These are phyloP conservation scores for Lipomyces yarrowii DNA, from an alignment of 1,139 yeast species.

Conservation along the genomic window DNA sequence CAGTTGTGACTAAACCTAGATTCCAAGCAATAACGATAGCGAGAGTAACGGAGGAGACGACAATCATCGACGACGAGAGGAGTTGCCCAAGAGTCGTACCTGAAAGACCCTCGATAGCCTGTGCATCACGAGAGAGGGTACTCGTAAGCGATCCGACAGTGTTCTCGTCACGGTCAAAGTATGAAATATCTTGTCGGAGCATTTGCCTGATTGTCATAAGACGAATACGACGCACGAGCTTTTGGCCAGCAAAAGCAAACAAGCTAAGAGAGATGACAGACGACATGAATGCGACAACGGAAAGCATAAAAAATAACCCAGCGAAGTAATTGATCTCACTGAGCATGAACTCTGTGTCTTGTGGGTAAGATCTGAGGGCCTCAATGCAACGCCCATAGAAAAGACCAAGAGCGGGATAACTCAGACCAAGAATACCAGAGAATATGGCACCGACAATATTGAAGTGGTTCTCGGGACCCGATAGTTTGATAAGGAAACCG, in stretches of 20 bases:
- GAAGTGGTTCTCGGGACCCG: conserved; percentile 30
- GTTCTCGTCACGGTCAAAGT: conserved; percentile 56
- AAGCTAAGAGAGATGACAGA: conserved; percentile 40
- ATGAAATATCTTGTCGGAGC: conserved; percentile 55
- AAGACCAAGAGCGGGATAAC: conserved; percentile 47
- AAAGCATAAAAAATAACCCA: conserved; percentile 48
- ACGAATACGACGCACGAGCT: conserved; percentile 53
- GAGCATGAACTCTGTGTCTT: conserved; percentile 41
- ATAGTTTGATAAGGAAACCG: conserved; percentile 26
- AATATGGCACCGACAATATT: conserved; percentile 42
- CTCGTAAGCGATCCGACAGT: conserved; percentile 60
- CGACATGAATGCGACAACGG: conserved; percentile 42
- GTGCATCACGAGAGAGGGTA: conserved; percentile 57
- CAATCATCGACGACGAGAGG: conserved; percentile 42
- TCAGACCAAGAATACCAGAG: conserved; percentile 44
- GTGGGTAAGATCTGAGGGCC: conserved; percentile 42
- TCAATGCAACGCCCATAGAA: conserved; percentile 45
- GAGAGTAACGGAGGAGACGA: conserved; percentile 73
- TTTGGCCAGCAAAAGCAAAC: conserved; percentile 44
- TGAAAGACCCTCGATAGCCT: conserved; percentile 50
- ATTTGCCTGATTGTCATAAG: conserved; percentile 54
- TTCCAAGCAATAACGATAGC: conserved; percentile 67
- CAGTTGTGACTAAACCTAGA: conserved; percentile 62
- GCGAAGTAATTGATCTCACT: conserved; percentile 43
- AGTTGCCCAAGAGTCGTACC: conserved; percentile 63